These are phyloP conservation scores for Cystobasidium slooffiae DNA, from an alignment of 1,284 basidiomycete genomes.

Conservation along the genomic window DNA sequence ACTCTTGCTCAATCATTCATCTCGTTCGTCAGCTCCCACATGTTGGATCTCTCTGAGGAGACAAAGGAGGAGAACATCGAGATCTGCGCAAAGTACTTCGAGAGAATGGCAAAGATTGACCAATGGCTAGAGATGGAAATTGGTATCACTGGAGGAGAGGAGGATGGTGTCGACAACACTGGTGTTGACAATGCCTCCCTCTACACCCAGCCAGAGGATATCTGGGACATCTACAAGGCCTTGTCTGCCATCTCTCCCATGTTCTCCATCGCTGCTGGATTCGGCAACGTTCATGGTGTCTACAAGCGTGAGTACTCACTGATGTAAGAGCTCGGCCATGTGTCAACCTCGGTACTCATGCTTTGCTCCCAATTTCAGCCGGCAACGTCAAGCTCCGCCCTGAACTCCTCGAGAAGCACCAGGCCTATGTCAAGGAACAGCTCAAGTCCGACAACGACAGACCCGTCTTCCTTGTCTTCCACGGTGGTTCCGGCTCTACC, in stretches of 20 bases:
- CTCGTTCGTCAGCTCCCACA: constrained; percentile 71
- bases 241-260: constrained; percentile 84
- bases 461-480: constrained; percentile 89
- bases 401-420: constrained; percentile 90
- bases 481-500: constrained; percentile 97
- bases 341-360: neutral
- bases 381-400: constrained; percentile 92
- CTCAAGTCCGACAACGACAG: constrained; percentile 73
- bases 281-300: constrained; percentile 95
- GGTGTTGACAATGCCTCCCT: constrained; percentile 89
- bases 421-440: constrained; percentile 75
- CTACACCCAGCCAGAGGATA: constrained; percentile 98
- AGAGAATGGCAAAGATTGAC: constrained; percentile 89
- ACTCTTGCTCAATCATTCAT: neutral
- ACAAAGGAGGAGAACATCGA: constrained; percentile 96
- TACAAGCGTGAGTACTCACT: constrained; percentile 68
- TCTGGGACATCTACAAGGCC: constrained; percentile 87
- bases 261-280: constrained; percentile 96
- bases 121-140: constrained; percentile 99
- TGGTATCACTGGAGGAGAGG: constrained; percentile 78
- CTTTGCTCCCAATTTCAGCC: constrained; percentile 40
- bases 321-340: neutral
- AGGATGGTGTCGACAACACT: constrained; percentile 58
- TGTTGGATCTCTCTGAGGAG: constrained; percentile 99
- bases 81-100: constrained; percentile 92